Conservation (phyloP, 352 stramenopile species). For the Pythium sukuiense region DNA sequence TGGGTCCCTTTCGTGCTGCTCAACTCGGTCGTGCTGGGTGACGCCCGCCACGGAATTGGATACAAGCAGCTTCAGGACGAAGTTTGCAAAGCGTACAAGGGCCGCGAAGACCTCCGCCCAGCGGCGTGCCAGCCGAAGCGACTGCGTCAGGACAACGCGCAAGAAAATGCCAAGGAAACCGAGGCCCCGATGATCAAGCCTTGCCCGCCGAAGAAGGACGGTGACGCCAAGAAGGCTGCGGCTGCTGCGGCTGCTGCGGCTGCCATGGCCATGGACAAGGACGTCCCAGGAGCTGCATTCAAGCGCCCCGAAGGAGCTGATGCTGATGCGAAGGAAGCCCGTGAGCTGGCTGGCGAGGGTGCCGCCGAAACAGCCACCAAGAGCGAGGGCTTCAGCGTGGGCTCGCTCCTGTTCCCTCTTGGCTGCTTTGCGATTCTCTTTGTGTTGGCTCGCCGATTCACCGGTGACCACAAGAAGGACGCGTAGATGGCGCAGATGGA, state of each 20-base stretch:
- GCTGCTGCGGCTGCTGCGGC: conserved; percentile 17
- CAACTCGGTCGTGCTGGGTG: conserved; percentile 54
- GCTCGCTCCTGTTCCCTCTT: conserved; percentile 50
- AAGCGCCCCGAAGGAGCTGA: conserved; percentile 21
- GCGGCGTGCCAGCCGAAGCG: conserved; percentile 58
- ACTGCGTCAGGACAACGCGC: conserved; percentile 43
- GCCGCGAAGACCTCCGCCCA: conserved; percentile 39
- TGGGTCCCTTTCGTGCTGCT: conserved; percentile 80
- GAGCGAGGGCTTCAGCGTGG: conserved; percentile 22
- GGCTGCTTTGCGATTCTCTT: conserved; percentile 52
- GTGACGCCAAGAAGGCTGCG: conserved; percentile 31
- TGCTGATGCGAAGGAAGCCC: conserved; percentile 16
- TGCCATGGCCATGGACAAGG: conserved; percentile 37
- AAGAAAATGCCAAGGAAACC: conserved; percentile 34
- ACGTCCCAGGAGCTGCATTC: conserved; percentile 64
- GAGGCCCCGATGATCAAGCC: conserved; percentile 57
- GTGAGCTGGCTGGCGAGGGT: conserved; percentile 10
- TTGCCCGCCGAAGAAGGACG: conserved; percentile 68
- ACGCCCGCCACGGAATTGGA: conserved; percentile 59
- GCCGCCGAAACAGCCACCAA: conserved; percentile 7
- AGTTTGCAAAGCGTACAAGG: conserved; percentile 70
- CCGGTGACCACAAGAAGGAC: conserved; percentile 75
- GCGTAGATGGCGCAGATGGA: conserved; percentile 32
- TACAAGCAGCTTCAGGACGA: conserved; percentile 66
- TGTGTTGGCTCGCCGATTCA: conserved; percentile 53